phyloP scores from a whole-genome alignment of 371 early-diverging fungal species.

The Sporodiniella umbellata region DNA sequence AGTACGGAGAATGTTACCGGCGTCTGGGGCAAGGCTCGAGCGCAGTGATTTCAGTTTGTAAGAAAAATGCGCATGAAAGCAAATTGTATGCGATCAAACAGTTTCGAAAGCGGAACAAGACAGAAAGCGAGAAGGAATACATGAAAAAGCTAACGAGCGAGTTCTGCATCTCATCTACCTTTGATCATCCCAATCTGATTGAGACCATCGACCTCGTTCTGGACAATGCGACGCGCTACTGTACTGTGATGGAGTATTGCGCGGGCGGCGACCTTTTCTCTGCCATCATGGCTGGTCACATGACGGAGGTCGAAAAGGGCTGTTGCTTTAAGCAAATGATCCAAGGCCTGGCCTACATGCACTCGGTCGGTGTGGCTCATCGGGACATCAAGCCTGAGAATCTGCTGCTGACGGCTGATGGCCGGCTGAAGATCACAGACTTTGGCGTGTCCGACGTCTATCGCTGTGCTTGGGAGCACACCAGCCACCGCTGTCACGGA shows the following conservation, averaged over 20 bases:
- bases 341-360: conserved; percentile 80
- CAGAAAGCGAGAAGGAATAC: conserved; percentile 86
- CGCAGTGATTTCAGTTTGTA: conserved; percentile 81
- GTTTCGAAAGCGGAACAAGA: conserved; percentile 82
- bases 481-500: conserved; percentile 65
- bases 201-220: conserved; percentile 89
- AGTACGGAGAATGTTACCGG: conserved; percentile 72
- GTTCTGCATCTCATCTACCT: conserved; percentile 87
- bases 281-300: conserved; percentile 61
- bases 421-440: conserved; percentile 91
- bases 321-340: conserved; percentile 92
- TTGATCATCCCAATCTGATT: conserved; percentile 86
- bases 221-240: conserved; percentile 83
- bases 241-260: conserved; percentile 91
- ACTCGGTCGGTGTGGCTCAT: conserved; percentile 92
- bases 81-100: conserved; percentile 86
- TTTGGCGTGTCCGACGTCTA: conserved; percentile 95
- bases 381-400: conserved; percentile 87
- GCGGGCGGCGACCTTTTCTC: conserved; percentile 77
- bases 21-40: conserved; percentile 86
- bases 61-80: conserved; percentile 17
- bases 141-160: conserved; percentile 87
- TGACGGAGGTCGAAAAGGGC: conserved; percentile 62
- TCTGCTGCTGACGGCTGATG: conserved; percentile 73
- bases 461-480: conserved; percentile 73